A percentile compares a stretch with the other conserved stretches of the same genome.
These are phyloP conservation scores for Penicillium parvum DNA, from an alignment of 495 filamentous ascomycete species.

Conservation along the genomic window DNA sequence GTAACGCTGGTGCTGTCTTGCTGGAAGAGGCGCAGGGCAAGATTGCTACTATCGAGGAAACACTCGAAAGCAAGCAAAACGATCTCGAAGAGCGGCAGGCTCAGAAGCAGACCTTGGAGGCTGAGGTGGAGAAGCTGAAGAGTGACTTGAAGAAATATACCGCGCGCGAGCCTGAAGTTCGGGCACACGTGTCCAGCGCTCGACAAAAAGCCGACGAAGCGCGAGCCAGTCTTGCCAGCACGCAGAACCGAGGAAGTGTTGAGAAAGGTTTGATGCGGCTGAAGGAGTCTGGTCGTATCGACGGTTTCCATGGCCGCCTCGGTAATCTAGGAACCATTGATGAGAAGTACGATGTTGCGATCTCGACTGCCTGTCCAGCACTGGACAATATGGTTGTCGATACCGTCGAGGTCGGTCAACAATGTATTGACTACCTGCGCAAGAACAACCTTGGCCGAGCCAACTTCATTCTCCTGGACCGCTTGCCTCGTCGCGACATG, in stretches of 20 bases:
- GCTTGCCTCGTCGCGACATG: slow-evolving; percentile 71
- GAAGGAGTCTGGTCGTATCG: slow-evolving; percentile 92
- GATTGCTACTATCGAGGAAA: slow-evolving; percentile 66
- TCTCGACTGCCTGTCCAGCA: slow-evolving; percentile 88
- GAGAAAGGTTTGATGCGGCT: slow-evolving; percentile 87
- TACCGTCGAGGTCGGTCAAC: slow-evolving; percentile 88
- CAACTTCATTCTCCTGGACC: slow-evolving; percentile 93
- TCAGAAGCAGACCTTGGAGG: slow-evolving; percentile 66
- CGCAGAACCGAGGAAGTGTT: slow-evolving; percentile 89
- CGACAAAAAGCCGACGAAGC: slow-evolving; percentile 95
- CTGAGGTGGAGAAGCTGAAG: slow-evolving; percentile 66
- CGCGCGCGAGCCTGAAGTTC: slow-evolving; percentile 73
- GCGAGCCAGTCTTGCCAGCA: slow-evolving; percentile 77
- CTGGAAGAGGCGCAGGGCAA: slow-evolving; percentile 81
- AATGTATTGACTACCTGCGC: slow-evolving; percentile 94
- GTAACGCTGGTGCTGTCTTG: slow-evolving; percentile 77
- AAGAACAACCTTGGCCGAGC: slow-evolving; percentile 98
- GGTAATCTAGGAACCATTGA: slow-evolving; percentile 97
- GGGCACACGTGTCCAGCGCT: slow-evolving; percentile 75
- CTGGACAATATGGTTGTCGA: slow-evolving; percentile 96
- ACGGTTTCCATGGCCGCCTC: slow-evolving; percentile 92
- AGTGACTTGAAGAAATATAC: slow-evolving; percentile 65
- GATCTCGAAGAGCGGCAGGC: slow-evolving; percentile 73
- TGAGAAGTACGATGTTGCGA: slow-evolving; percentile 89
- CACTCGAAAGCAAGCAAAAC: slow-evolving; percentile 60